Conservation (phyloP, 1,284 basidiomycete species). For the Cryptococcus deneoformans region DNA sequence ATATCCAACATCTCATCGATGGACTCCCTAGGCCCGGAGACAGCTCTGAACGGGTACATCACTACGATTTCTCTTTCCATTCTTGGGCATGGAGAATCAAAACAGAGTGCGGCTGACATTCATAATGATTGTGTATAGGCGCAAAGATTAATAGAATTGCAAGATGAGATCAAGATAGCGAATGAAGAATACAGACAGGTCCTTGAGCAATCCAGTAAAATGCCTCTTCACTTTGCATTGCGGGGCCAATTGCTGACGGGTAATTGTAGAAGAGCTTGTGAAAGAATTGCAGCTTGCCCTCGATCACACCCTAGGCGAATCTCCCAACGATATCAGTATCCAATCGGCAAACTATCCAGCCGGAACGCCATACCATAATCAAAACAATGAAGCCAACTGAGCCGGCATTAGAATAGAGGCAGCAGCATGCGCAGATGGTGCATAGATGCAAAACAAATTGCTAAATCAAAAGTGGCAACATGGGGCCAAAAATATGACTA, state of each 20-base stretch:
- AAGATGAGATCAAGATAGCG: constrained; percentile 38
- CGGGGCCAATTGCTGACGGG: neutral
- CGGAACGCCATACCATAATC: neutral
- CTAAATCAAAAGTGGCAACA: too few species aligned
- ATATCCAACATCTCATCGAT: constrained; percentile 41
- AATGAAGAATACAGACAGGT: constrained; percentile 45
- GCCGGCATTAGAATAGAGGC: too few species aligned
- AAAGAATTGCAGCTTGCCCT: constrained; percentile 36
- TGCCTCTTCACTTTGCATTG: neutral
- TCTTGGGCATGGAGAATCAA: neutral
- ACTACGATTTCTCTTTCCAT: neutral
- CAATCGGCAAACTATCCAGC: too few species aligned
- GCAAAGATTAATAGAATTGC: constrained; percentile 31
- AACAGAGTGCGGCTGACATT: neutral
- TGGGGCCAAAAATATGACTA: too few species aligned
- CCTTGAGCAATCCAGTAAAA: constrained; percentile 38
- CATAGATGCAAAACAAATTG: too few species aligned
- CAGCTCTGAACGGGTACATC: constrained; percentile 31
- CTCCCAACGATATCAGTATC: neutral
- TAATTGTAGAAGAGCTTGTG: constrained; percentile 31
- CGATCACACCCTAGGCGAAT: constrained; percentile 24
- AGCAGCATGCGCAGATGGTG: too few species aligned
- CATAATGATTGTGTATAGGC: constrained; percentile 17
- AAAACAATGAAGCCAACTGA: neutral
- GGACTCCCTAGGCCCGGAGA: constrained; percentile 43